Evolutionary conservation across 257 asterid genomes (phyloP).

Genomic region (Paulownia fortunei): DNA sequence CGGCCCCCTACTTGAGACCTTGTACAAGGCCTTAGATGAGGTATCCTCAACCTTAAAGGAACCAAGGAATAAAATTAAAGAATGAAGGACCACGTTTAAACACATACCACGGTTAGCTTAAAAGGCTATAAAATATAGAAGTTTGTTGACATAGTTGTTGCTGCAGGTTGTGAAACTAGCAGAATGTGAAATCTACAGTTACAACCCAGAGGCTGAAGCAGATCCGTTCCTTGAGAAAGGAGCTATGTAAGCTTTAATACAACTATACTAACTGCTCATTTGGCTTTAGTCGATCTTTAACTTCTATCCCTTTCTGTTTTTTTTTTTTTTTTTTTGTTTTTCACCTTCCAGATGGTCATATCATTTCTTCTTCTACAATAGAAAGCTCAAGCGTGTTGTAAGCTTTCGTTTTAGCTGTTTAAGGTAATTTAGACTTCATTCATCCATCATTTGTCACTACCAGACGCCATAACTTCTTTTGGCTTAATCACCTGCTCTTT

Average conservation of each 20-base stretch:
- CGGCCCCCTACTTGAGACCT: constrained; percentile 62
- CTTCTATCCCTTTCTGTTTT: background rate
- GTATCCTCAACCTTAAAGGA: constrained; percentile 44
- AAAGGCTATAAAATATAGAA: background rate
- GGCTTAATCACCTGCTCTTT: constrained; percentile 11
- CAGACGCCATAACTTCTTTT: background rate
- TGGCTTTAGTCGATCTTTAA: constrained; percentile 24
- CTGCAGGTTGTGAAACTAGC: constrained; percentile 86
- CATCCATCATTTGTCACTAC: background rate
- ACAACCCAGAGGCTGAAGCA: constrained; percentile 86
- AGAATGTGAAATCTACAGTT: constrained; percentile 92
- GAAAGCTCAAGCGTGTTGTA: constrained; percentile 86
- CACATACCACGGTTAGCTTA: background rate
- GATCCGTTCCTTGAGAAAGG: constrained; percentile 88
- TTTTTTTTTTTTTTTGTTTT: background rate
- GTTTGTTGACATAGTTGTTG: constrained; percentile 6
- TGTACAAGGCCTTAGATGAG: constrained; percentile 94
- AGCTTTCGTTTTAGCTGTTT: constrained; percentile 90
- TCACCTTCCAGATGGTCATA: constrained; percentile 79
- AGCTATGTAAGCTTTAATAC: constrained; percentile 68
- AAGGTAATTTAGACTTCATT: constrained; percentile 55
- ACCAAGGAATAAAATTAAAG: background rate
- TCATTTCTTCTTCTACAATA: constrained; percentile 95
- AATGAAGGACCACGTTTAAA: background rate
- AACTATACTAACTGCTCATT: background rate